Conservation (phyloP, 2,329 filamentous ascomycete genomes). For the Arthrobotrys pseudoclavata region DNA sequence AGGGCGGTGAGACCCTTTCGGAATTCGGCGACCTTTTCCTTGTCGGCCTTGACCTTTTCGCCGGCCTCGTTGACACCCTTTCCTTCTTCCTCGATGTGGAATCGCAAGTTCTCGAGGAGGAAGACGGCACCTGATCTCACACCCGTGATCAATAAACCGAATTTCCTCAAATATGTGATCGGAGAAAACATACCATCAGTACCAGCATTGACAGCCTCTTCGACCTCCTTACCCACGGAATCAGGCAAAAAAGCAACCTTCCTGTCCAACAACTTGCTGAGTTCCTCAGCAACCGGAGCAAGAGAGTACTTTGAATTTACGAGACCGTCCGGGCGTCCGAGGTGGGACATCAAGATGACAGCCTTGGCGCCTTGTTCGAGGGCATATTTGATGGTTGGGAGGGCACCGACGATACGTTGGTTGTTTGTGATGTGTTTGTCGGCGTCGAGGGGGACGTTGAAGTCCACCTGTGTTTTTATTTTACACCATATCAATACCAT, state of each 20-base stretch:
- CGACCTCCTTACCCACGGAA: conserved; percentile 88
- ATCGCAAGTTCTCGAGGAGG: conserved; percentile 96
- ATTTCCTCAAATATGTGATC: too few relatives aligned
- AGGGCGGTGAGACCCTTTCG: conserved; percentile 93
- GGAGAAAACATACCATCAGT: conserved; percentile 64
- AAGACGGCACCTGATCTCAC: conserved; percentile 75
- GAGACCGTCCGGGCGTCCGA: conserved; percentile 93
- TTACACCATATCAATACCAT: neutral
- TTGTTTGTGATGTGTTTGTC: conserved; percentile 87
- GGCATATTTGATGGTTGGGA: conserved; percentile 95
- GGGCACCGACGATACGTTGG: conserved; percentile 95
- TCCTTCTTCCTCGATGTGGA: conserved; percentile 98
- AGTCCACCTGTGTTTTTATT: conserved; percentile 79
- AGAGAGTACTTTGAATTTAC: conserved; percentile 93
- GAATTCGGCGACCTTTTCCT: conserved; percentile 91
- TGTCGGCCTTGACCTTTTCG: conserved; percentile 98
- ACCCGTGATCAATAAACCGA: too few relatives aligned
- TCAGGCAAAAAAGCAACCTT: conserved; percentile 89
- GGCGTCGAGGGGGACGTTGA: conserved; percentile 96
- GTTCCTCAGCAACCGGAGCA: conserved; percentile 88
- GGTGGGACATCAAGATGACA: conserved; percentile 97
- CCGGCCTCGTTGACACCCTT: conserved; percentile 86
- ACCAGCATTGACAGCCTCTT: conserved; percentile 88
- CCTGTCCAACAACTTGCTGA: conserved; percentile 89
- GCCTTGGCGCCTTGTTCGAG: conserved; percentile 90